Conservation (phyloP, 257 asterid species). For the Sherardia arvensis region DNA sequence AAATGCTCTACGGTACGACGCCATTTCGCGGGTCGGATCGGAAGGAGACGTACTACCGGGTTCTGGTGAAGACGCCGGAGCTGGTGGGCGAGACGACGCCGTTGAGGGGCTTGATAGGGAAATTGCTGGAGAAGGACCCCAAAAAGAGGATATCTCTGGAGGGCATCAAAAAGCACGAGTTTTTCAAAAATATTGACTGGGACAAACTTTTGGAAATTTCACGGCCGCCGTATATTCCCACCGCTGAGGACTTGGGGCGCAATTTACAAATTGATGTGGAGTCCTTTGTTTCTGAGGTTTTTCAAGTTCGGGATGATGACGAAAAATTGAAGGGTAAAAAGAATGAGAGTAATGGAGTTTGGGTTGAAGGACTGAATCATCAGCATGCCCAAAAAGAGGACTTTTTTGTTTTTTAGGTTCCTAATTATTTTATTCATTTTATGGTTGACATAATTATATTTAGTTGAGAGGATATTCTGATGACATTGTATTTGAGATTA, state of each 20-base stretch:
- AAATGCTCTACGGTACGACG: slow-evolving; percentile 87
- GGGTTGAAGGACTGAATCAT: slow-evolving; percentile 38
- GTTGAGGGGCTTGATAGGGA: slow-evolving; percentile 69
- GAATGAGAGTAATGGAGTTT: slow-evolving; percentile 21
- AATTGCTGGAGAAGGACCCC: slow-evolving; percentile 75
- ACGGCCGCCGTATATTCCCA: slow-evolving; percentile 88
- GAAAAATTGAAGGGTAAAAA: slow-evolving; percentile 9
- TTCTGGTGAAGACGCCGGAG: slow-evolving; percentile 38
- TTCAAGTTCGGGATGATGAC: slow-evolving; percentile 26
- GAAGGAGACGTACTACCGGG: slow-evolving; percentile 63
- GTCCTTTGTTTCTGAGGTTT: slow-evolving; percentile 52
- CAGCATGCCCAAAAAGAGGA: slow-evolving; percentile 37
- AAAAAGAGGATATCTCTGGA: slow-evolving; percentile 36
- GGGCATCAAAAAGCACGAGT: slow-evolving; percentile 54
- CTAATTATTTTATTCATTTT: background rate
- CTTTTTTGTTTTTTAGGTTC: slow-evolving; percentile 37
- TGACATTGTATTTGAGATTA: background rate
- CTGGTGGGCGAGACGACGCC: slow-evolving; percentile 73
- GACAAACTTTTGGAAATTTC: slow-evolving; percentile 45
- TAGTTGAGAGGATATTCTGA: background rate
- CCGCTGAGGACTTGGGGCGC: slow-evolving; percentile 37
- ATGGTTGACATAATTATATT: background rate
- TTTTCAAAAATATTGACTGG: slow-evolving; percentile 68
- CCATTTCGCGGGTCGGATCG: slow-evolving; percentile 70
- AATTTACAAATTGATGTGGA: slow-evolving; percentile 60